phyloP scores from a whole-genome alignment of 345 rosid genomes.

The Heritiera fomes region DNA sequence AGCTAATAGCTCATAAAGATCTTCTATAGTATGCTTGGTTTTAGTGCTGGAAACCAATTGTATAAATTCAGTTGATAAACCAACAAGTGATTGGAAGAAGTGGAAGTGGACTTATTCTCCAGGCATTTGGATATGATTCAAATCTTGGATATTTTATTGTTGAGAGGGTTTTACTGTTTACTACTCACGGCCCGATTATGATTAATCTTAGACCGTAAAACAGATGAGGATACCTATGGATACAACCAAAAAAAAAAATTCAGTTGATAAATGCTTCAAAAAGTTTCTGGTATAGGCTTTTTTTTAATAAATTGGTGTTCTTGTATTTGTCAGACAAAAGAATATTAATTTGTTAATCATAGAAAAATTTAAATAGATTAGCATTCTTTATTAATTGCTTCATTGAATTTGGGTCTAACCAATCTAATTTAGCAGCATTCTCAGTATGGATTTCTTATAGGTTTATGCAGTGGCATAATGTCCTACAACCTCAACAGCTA shows the following conservation, averaged over 20 bases:
- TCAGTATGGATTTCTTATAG: constrained; percentile 29
- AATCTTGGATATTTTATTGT: too few relatives aligned
- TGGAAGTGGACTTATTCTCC: too few relatives aligned
- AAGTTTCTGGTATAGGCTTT: not conserved
- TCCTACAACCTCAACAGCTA: constrained; percentile 13
- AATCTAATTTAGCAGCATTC: constrained; percentile 19
- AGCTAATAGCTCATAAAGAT: not conserved
- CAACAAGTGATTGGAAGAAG: too few relatives aligned
- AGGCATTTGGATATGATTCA: too few relatives aligned
- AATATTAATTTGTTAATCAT: not conserved
- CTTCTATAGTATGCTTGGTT: not conserved
- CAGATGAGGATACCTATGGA: too few relatives aligned
- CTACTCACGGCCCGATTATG: too few relatives aligned
- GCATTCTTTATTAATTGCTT: not conserved
- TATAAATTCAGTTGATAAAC: not conserved
- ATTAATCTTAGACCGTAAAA: too few relatives aligned
- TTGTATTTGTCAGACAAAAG: not conserved
- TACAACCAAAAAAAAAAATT: too few relatives aligned
- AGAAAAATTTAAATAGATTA: not conserved
- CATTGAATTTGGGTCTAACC: constrained; percentile 11
- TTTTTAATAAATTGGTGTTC: not conserved
- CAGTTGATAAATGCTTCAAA: not conserved
- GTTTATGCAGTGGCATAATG: constrained; percentile 33
- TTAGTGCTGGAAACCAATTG: not conserved
- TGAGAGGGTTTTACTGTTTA: too few relatives aligned